Evolutionary conservation across 371 early-diverging fungal species (phyloP).

Genomic region (Batrachochytrium dendrobatidis): DNA sequence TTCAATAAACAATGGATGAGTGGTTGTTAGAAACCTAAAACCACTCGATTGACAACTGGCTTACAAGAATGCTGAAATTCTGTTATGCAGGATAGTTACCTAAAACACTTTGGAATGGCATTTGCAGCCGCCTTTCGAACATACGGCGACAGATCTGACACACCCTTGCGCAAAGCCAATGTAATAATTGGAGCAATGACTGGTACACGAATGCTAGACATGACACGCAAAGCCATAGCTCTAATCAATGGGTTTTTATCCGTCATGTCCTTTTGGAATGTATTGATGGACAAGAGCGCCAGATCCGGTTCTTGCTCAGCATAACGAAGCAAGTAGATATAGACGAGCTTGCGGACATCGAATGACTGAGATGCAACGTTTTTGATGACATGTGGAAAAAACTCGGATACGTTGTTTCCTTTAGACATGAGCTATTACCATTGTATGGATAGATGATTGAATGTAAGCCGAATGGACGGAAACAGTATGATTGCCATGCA

Average conservation of each 20-base stretch:
- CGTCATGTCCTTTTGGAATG: conserved; percentile 88
- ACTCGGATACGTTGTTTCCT: conserved; percentile 85
- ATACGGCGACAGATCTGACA: conserved; percentile 80
- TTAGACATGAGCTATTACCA: conserved; percentile 71
- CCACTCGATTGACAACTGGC: too few species aligned
- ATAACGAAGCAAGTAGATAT: conserved; percentile 87
- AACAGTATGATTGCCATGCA: too few species aligned
- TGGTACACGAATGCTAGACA: conserved; percentile 89
- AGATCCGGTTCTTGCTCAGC: conserved; percentile 93
- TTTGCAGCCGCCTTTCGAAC: conserved; percentile 90
- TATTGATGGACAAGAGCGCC: conserved; percentile 88
- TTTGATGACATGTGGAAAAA: conserved; percentile 93
- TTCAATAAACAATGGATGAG: background rate
- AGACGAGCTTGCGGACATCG: conserved; percentile 88
- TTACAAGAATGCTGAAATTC: too few species aligned
- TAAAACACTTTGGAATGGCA: conserved; percentile 80
- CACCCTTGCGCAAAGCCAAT: conserved; percentile 79
- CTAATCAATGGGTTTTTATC: conserved; percentile 88
- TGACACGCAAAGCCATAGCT: conserved; percentile 89
- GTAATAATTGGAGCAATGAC: conserved; percentile 76
- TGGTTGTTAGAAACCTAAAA: too few species aligned
- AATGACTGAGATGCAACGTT: conserved; percentile 86
- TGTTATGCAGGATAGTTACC: too few species aligned
- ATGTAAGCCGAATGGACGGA: too few species aligned
- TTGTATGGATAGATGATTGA: too few species aligned